A percentile compares a stretch with the other conserved stretches of the same genome.
Evolutionary conservation across 1,284 basidiomycete species (phyloP).

Genomic region (Cryptococcus sp.): DNA sequence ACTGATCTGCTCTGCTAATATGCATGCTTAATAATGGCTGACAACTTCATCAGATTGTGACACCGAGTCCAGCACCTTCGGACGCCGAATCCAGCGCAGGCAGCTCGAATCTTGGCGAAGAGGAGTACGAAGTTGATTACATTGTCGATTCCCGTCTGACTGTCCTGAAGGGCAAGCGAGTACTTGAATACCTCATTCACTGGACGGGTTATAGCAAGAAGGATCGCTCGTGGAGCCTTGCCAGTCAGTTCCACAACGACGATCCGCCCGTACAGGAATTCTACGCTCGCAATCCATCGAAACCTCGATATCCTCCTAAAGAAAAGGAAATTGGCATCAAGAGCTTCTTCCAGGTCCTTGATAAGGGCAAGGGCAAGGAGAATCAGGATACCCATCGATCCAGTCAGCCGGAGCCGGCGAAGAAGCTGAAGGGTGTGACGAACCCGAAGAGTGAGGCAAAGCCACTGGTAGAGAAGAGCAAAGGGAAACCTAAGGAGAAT

Average conservation of each 20-base stretch:
- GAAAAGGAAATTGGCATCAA: conserved; percentile 9
- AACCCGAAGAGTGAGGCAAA: conserved; percentile 1
- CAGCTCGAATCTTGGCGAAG: conserved; percentile 25
- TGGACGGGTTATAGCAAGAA: conserved; percentile 37
- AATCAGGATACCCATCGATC: conserved; percentile 2
- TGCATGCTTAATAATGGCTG: neutral
- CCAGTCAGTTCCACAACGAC: conserved; percentile 48
- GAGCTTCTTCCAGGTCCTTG: conserved; percentile 10
- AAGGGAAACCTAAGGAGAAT: neutral
- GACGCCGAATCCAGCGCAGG: conserved; percentile 2
- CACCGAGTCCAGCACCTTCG: neutral
- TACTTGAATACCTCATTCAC: conserved; percentile 43
- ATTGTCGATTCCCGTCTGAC: conserved; percentile 41
- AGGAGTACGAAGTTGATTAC: conserved; percentile 46
- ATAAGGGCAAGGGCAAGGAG: conserved; percentile 13
- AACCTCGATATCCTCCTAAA: conserved; percentile 16
- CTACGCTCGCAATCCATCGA: conserved; percentile 32
- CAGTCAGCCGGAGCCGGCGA: neutral
- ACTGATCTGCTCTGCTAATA: neutral
- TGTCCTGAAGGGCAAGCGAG: conserved; percentile 13
- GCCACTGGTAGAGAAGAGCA: neutral
- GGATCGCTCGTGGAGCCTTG: conserved; percentile 42
- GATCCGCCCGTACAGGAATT: conserved; percentile 44
- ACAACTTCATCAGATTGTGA: conserved; percentile 4
- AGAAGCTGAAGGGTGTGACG: neutral